Base-by-base conservation (phyloP, 2,329 filamentous ascomycete genomes). In the Penicillium psychrosexuale region DNA sequence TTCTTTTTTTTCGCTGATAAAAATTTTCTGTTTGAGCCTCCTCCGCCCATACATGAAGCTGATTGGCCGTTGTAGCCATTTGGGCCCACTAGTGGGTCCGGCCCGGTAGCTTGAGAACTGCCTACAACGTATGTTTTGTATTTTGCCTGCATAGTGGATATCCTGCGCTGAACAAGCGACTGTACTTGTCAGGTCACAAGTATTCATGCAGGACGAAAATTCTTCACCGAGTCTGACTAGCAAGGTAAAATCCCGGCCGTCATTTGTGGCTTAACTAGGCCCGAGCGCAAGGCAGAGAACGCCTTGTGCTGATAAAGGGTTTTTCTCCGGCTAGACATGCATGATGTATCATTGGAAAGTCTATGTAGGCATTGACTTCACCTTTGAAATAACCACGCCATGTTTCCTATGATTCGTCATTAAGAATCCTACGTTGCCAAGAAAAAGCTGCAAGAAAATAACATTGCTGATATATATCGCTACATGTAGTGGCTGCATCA, bases 221-320 rank as follows among this genome's bases (percentile, higher is more conserved):
- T 22, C 19, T 27, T 43, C 15, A 17, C 17, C 39, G 36, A 51
- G 40, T 34, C 40, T 43, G 28, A 54, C 24, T 31, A 13, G 22
- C 24, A 30, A 13, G 8, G 9, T 37, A 3, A 27, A 7, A 49
- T 37, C 47, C 42, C 19, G 38, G 17, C 30, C n/a, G 31, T 24
- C n/a, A 38, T 31, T 17, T 56, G 51, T 57, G 58, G 56, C 56
- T 53, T 54, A 13, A 45, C 24, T 19, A 13, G 61, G 55, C 27
- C 61, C 33, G 55, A 56, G 61, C 61, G 61, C 59, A 61, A 64
- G 61, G 61, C 61, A 58, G 59, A 63, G n/a, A 38, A 28, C 40
- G 46, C 53, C 43, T 58, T 51, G 47, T 47, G 43, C 34, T 11
- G 13, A 47, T 53, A 15, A 39, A 55, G 19, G 50, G 54, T 47